phyloP scores from a whole-genome alignment of 306 rosid species.

The Mimosa bimucronata region DNA sequence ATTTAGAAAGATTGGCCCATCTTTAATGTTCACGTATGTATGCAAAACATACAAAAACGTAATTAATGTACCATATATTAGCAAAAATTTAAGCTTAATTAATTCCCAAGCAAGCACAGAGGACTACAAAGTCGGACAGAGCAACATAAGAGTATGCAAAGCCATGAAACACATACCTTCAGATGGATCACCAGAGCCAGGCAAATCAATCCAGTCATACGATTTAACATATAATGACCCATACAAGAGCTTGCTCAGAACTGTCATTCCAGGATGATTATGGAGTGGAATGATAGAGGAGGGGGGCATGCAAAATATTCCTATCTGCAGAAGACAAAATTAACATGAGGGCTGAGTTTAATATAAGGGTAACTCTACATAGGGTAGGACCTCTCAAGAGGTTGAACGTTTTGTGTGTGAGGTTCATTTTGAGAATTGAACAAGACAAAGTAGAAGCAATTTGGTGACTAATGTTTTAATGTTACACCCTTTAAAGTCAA shows the following conservation, averaged over 20 bases:
- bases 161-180: conserved; percentile 61
- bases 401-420: background rate
- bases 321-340: conserved; percentile 64
- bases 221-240: conserved; percentile 83
- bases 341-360: conserved; percentile 13
- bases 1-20: background rate
- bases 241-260: conserved; percentile 92
- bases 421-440: background rate
- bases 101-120: background rate
- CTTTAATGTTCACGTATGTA: background rate
- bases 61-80: too few species aligned
- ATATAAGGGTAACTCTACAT: background rate
- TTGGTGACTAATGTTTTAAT: background rate
- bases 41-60: too few species aligned
- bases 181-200: conserved; percentile 54
- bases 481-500: background rate
- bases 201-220: conserved; percentile 85
- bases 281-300: conserved; percentile 89
- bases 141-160: conserved; percentile 19
- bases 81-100: conserved; percentile 2
- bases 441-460: background rate
- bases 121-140: conserved; percentile 24
- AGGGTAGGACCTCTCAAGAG: background rate
- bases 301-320: conserved; percentile 97
- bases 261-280: conserved; percentile 97